These are phyloP conservation scores for Backusella circina DNA, from an alignment of 192 early-diverging fungal genomes.

Conservation along the genomic window DNA sequence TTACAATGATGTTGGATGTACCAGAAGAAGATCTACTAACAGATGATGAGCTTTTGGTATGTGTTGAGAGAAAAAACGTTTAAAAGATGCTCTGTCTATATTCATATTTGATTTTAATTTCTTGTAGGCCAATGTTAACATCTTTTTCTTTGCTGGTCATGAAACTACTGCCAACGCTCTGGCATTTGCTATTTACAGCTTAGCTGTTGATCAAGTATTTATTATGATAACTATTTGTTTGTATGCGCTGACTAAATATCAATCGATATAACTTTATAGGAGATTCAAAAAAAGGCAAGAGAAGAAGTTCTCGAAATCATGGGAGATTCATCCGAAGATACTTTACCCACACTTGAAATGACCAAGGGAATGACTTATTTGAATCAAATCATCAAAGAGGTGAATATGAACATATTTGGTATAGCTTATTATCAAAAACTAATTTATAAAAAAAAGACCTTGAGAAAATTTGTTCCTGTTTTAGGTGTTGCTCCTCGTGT, in stretches of 20 bases:
- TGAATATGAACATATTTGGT: not conserved
- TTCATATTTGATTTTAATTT: not conserved
- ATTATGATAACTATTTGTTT: not conserved
- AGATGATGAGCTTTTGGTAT: slow-evolving; percentile 21
- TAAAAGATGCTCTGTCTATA: not conserved
- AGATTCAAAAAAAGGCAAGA: slow-evolving; percentile 55
- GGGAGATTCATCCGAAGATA: slow-evolving; percentile 48
- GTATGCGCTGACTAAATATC: not conserved
- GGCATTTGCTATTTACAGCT: slow-evolving; percentile 41
- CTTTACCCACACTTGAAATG: slow-evolving; percentile 47
- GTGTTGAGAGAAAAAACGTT: not conserved
- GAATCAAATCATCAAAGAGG: slow-evolving; percentile 49
- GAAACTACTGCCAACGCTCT: slow-evolving; percentile 59
- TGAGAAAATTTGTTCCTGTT: slow-evolving; percentile 18
- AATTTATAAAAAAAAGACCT: not conserved
- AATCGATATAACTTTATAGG: slow-evolving; percentile 12
- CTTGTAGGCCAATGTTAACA: not conserved
- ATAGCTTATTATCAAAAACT: not conserved
- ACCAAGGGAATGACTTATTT: slow-evolving; percentile 49
- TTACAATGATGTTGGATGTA: slow-evolving; percentile 29
- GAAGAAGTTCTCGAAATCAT: slow-evolving; percentile 47
- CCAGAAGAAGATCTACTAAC: slow-evolving; percentile 11
- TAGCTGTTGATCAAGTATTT: slow-evolving; percentile 40
- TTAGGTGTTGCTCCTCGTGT: not conserved
- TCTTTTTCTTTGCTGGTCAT: slow-evolving; percentile 27